Evolutionary conservation across 176 grass and related monocot genomes (phyloP).

Genomic region (Cymbopogon citratus): DNA sequence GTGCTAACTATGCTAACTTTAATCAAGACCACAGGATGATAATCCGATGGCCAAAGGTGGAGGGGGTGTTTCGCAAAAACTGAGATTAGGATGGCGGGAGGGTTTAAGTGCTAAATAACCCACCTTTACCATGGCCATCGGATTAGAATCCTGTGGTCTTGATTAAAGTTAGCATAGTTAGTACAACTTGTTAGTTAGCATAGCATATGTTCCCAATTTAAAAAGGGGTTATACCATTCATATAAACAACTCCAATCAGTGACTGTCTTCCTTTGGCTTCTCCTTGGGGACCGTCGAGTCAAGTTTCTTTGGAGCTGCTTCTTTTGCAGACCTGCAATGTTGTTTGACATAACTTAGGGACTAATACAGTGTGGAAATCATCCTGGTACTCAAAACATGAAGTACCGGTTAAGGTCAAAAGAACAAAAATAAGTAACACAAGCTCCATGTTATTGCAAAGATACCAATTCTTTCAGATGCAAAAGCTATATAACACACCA

Average conservation of each 20-base stretch:
- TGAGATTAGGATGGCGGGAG: too few relatives aligned
- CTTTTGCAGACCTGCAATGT: constrained; percentile 40
- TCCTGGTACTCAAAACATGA: neutral
- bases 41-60: too few relatives aligned
- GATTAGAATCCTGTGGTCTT: too few relatives aligned
- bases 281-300: constrained; percentile 35
- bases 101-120: too few relatives aligned
- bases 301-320: constrained; percentile 28
- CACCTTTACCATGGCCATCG: too few relatives aligned
- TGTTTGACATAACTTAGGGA: neutral
- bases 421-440: neutral
- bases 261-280: constrained; percentile 32
- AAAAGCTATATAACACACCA: neutral
- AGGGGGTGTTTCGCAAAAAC: too few relatives aligned
- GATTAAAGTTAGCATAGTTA: too few relatives aligned
- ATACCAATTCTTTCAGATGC: neutral
- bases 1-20: too few relatives aligned
- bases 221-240: constrained; percentile 3
- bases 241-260: constrained; percentile 25
- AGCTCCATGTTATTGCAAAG: neutral
- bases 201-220: too few relatives aligned
- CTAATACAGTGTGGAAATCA: neutral
- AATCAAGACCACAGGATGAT: too few relatives aligned
- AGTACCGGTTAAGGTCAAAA: neutral
- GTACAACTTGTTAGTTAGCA: too few relatives aligned